phyloP scores from a whole-genome alignment of 768 basidiomycete species.

The Suillus plorans region DNA sequence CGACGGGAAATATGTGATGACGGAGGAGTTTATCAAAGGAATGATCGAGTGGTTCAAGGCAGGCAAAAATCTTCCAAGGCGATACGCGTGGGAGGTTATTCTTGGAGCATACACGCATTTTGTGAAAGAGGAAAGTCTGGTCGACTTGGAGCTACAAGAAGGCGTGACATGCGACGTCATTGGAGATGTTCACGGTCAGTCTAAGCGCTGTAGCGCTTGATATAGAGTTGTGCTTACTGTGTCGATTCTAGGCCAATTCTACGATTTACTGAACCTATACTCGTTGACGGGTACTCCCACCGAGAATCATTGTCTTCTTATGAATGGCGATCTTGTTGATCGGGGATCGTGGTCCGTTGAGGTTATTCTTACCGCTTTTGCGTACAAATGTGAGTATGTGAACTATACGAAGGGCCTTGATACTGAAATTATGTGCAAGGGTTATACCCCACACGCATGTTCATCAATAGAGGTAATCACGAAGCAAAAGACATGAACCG shows the following conservation, averaged over 20 bases:
- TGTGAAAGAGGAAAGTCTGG: constrained; percentile 75
- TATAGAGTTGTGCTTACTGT: neutral
- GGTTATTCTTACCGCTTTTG: constrained; percentile 89
- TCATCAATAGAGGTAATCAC: constrained; percentile 95
- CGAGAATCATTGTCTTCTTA: constrained; percentile 81
- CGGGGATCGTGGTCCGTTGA: constrained; percentile 95
- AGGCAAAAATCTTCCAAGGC: constrained; percentile 86
- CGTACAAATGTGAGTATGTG: constrained; percentile 80
- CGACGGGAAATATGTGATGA: constrained; percentile 72
- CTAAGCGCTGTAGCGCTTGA: constrained; percentile 1
- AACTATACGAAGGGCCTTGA: neutral
- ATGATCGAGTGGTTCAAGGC: constrained; percentile 95
- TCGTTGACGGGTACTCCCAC: constrained; percentile 83
- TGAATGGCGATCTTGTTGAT: constrained; percentile 97
- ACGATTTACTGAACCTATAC: constrained; percentile 87
- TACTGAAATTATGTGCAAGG: constrained; percentile 45
- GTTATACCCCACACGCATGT: constrained; percentile 89
- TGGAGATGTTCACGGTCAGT: constrained; percentile 89
- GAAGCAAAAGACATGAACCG: constrained; percentile 98
- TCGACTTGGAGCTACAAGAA: constrained; percentile 70
- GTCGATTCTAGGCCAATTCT: constrained; percentile 76
- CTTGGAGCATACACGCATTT: constrained; percentile 81
- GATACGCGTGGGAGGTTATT: constrained; percentile 95
- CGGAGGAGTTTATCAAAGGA: constrained; percentile 70
- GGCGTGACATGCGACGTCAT: constrained; percentile 90